phyloP scores from a whole-genome alignment of 805 yeast species.

The Kodamaea fukazawae region DNA sequence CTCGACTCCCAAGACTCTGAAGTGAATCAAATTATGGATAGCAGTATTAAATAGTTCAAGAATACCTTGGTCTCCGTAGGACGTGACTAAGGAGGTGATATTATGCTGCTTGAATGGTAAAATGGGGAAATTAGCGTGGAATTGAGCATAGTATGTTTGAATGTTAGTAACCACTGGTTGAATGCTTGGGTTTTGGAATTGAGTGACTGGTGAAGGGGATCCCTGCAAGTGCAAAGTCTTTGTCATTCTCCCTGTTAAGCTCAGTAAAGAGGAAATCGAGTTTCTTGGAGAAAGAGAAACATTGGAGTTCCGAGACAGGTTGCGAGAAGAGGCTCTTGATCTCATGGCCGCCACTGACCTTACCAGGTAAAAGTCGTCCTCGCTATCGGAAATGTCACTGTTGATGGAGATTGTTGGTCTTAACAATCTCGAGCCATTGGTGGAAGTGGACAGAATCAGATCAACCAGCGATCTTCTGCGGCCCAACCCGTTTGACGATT shows the following conservation, averaged over 20 bases:
- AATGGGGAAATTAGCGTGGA: conserved; percentile 47
- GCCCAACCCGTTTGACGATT: conserved; percentile 9
- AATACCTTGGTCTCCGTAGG: conserved; percentile 17
- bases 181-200: conserved; percentile 7
- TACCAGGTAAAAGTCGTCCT: conserved; percentile 33
- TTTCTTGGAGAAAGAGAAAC: conserved; percentile 29
- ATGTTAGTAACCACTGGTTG: conserved; percentile 30
- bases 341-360: conserved; percentile 15
- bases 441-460: conserved; percentile 47
- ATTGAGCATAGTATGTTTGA: conserved; percentile 40
- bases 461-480: conserved; percentile 47
- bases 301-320: conserved; percentile 3
- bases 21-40: conserved; percentile 38
- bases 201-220: conserved; percentile 2
- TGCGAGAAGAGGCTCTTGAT: conserved; percentile 12
- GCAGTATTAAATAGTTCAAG: conserved; percentile 43
- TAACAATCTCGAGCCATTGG: conserved; percentile 34
- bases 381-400: conserved; percentile 31
- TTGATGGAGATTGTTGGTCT: conserved; percentile 22
- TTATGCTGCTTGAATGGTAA: conserved; percentile 34
- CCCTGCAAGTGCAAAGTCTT: conserved; percentile 12
- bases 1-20: conserved; percentile 29
- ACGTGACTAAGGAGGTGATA: conserved; percentile 15
- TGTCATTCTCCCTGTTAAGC: conserved; percentile 30
- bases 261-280: conserved; percentile 30